Percentiles rank a stretch among this genome's conserved stretches.
Conservation (phyloP, 2,329 filamentous ascomycete genomes). For the Penicillium oxalicum region DNA sequence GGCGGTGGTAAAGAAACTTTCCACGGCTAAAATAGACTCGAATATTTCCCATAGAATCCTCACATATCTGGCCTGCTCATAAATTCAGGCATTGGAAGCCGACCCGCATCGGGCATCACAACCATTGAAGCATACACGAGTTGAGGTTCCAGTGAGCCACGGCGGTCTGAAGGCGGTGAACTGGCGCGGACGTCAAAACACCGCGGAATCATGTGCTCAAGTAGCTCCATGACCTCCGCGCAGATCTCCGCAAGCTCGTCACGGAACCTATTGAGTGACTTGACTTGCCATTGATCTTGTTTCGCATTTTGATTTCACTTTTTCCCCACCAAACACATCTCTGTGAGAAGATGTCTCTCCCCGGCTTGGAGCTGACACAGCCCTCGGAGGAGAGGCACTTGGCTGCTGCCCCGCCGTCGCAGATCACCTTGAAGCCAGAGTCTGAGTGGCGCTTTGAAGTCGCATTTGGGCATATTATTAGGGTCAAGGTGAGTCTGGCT, state of each 20-base stretch:
- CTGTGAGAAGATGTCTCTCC: conserved; percentile 59
- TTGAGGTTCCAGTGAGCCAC: no score
- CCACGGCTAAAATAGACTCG: no score
- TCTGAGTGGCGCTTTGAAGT: conserved; percentile 78
- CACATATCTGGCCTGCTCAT: no score
- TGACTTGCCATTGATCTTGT: neutral
- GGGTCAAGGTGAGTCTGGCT: conserved; percentile 45
- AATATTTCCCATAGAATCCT: no score
- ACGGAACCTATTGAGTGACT: neutral
- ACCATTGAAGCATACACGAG: no score
- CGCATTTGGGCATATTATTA: conserved; percentile 48
- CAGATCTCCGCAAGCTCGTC: conserved; percentile 1
- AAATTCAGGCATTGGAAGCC: no score
- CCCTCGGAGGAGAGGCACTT: conserved; percentile 47
- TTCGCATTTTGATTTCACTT: neutral
- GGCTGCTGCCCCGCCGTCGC: conserved; percentile 35
- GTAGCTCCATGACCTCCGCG: conserved; percentile 3
- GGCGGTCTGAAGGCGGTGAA: neutral
- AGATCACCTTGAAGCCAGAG: conserved; percentile 55
- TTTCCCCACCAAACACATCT: no score
- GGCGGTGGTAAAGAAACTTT: no score
- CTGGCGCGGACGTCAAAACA: conserved; percentile 13
- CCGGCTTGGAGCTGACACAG: conserved; percentile 64
- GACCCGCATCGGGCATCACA: no score
- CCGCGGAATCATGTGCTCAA: neutral